phyloP scores from a whole-genome alignment of 805 yeast genomes.

The Candida quercuum region DNA sequence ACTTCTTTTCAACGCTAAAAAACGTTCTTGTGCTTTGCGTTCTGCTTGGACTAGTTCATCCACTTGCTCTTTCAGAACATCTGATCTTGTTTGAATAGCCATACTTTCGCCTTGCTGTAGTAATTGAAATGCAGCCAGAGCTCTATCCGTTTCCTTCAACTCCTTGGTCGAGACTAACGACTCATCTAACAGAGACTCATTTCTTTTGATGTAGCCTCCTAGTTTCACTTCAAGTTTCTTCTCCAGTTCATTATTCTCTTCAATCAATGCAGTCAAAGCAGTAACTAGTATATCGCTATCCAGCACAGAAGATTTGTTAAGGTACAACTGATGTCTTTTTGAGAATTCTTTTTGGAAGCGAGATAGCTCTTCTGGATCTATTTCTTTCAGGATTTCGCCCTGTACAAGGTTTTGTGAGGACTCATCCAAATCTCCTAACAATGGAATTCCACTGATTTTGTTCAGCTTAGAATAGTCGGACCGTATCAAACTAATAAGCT shows the following conservation, averaged over 20 bases:
- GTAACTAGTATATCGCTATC: neutral
- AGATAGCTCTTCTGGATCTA: slow-evolving; percentile 4
- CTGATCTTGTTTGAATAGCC: slow-evolving; percentile 9
- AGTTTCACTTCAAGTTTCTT: slow-evolving; percentile 7
- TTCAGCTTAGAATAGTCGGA: slow-evolving; percentile 35
- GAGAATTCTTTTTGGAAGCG: slow-evolving; percentile 9
- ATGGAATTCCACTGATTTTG: slow-evolving; percentile 15
- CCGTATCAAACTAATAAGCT: slow-evolving; percentile 30
- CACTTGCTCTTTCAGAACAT: slow-evolving; percentile 18
- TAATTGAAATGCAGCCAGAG: slow-evolving; percentile 17
- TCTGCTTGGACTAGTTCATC: slow-evolving; percentile 19
- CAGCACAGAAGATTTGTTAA: slow-evolving; percentile 6
- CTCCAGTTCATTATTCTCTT: slow-evolving; percentile 15
- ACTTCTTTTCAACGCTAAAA: slow-evolving; percentile 10
- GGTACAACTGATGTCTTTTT: slow-evolving; percentile 1
- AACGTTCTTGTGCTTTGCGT: slow-evolving; percentile 16
- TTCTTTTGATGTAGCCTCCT: slow-evolving; percentile 7
- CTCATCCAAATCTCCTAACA: slow-evolving; percentile 18
- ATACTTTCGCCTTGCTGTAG: slow-evolving; percentile 13
- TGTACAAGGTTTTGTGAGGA: slow-evolving; percentile 3
- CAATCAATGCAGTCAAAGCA: slow-evolving; percentile 7
- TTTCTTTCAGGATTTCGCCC: slow-evolving; percentile 7
- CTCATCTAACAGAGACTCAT: slow-evolving; percentile 11
- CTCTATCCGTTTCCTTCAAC: slow-evolving; percentile 18
- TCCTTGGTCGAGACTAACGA: slow-evolving; percentile 7